These are phyloP conservation scores for Aspergillus transmontanensis DNA, from an alignment of 2,329 filamentous ascomycete species.

Conservation along the genomic window DNA sequence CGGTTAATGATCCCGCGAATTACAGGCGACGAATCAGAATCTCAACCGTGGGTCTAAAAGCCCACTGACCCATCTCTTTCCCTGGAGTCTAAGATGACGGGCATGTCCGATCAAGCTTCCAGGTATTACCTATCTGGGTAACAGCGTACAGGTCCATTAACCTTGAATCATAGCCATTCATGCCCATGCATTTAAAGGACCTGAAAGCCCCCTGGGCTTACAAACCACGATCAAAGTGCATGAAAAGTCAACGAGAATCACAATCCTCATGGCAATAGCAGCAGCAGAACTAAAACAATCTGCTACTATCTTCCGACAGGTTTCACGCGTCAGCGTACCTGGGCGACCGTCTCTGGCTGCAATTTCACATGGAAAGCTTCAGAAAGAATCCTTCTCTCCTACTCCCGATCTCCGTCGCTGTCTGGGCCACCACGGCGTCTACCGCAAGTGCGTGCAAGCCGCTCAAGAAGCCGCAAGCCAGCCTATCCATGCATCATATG, in stretches of 20 bases:
- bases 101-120: background rate
- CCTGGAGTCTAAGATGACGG: background rate
- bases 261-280: background rate
- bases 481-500: background rate
- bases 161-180: background rate
- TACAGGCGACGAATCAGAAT: background rate
- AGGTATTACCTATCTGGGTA: background rate
- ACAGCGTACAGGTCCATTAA: background rate
- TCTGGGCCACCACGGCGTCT: constrained; percentile 19
- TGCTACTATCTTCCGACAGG: background rate
- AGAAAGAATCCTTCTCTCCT: constrained; percentile 14
- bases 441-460: constrained; percentile 17
- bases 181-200: background rate
- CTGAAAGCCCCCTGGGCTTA: background rate
- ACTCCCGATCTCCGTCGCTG: constrained; percentile 20
- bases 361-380: constrained; percentile 19
- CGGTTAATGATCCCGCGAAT: background rate
- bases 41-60: background rate
- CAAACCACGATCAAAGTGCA: background rate
- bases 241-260: background rate
- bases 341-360: constrained; percentile 7
- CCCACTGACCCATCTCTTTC: background rate
- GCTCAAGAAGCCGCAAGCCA: constrained; percentile 12
- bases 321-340: background rate
- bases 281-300: background rate